Conservation (phyloP, 2,329 filamentous ascomycete genomes). For the Sarocladium strictum region DNA sequence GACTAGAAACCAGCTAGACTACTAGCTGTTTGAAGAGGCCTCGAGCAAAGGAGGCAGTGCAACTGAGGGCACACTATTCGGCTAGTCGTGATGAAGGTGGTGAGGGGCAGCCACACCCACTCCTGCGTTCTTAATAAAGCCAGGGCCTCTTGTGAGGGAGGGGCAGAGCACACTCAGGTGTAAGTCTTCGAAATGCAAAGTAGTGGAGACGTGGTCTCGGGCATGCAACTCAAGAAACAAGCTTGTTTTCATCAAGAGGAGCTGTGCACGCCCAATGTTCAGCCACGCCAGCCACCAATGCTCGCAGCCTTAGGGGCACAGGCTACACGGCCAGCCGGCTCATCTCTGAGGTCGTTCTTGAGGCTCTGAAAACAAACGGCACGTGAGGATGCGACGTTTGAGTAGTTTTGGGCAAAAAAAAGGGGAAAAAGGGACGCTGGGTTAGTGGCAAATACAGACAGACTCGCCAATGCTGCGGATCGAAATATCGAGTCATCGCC, state of each 20-base stretch:
- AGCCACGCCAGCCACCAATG: not conserved
- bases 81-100: not conserved
- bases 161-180: not conserved
- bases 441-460: no score
- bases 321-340: not conserved
- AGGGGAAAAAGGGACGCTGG: no score
- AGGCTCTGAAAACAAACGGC: no score
- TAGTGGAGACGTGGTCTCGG: not conserved
- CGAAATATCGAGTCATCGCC: not conserved
- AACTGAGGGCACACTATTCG: not conserved
- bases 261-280: not conserved
- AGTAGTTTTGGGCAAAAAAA: no score
- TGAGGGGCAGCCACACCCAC: not conserved
- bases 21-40: no score
- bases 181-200: not conserved
- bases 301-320: not conserved
- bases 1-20: no score
- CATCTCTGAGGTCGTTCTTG: not conserved
- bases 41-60: not conserved
- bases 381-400: no score
- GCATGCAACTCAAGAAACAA: constrained; percentile 10
- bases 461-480: not conserved
- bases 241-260: constrained; percentile 8
- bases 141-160: not conserved
- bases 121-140: no score